Evolutionary conservation across 2,329 filamentous ascomycete species (phyloP), one percentile per base, ranked within the genome.

Genomic region (Paraphaeosphaeria sporulosa): DNA sequence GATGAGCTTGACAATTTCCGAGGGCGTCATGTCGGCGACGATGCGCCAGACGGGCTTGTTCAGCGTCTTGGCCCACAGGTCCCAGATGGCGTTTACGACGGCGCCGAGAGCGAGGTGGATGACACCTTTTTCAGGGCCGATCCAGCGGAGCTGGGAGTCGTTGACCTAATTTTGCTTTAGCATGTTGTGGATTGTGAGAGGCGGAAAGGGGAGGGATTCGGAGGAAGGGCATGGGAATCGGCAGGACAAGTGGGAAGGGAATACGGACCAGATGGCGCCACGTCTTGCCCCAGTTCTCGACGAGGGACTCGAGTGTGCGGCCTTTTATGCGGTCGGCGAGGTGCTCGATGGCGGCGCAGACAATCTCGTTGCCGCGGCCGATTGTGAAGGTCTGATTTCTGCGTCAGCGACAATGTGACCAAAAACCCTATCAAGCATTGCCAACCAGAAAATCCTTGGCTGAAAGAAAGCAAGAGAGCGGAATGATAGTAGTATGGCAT

Each of bases 71-170:
- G 92, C 93, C 93, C 93, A 96, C n/a, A 97, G 86, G 78, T 97
- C 93, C 93, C 93, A 97, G 71, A 96, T 84, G 17, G 93, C 93
- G 77, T 97, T 97, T 70, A 96, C 91, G 17, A 96, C 90, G 46
- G 93, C 91, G 32, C 92, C 93, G 12, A 97, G 88, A 1, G 93
- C 93, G 8, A 97, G 90, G 79, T 97, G 93, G 69, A 96, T 96
- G 47, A 97, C 93, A 61, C 93, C 93, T 80, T 97, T 97, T 73
- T 97, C 93, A 0, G 93, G 93, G 0, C 93, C 93, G 73, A 97
- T 95, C 93, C 94, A 97, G 59, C 93, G 91, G 56, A 96, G 85
- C 79, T 97, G 93, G 68, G 88, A 91, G 84, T 97, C 94, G 64
- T 90, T 90, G 70, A 96, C 50, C 50, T 52, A 1, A 32, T 19